Percentiles rank a stretch among this genome's conserved stretches.
Evolutionary conservation across 495 filamentous ascomycete species (phyloP).

Genomic region (Aspergillus hancockii): DNA sequence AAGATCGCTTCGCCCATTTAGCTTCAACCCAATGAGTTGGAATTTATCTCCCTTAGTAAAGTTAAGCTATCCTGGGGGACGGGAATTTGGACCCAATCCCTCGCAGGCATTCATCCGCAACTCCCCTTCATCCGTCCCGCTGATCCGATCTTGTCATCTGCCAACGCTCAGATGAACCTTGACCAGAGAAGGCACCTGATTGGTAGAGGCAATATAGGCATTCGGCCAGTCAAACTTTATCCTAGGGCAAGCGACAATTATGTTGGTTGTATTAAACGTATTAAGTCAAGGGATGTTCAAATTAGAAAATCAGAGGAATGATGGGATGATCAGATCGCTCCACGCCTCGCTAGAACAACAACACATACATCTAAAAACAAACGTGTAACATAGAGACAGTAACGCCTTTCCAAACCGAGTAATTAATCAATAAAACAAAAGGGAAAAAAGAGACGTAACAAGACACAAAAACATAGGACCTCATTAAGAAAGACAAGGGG

Average conservation of each 20-base stretch:
- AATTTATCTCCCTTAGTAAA: too few species aligned
- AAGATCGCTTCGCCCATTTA: too few species aligned
- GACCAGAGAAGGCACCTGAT: neutral
- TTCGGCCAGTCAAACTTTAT: neutral
- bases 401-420: slow-evolving; percentile 12
- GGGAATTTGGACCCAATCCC: neutral
- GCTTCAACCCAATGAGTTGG: too few species aligned
- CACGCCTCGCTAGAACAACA: slow-evolving; percentile 23
- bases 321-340: slow-evolving; percentile 10
- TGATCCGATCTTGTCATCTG: slow-evolving; percentile 19
- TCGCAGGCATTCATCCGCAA: neutral
- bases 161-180: neutral
- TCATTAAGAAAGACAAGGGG: slow-evolving; percentile 10
- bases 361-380: slow-evolving; percentile 16
- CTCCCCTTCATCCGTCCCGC: slow-evolving; percentile 28
- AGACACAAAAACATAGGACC: slow-evolving; percentile 6
- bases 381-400: slow-evolving; percentile 9
- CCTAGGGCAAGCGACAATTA: slow-evolving; percentile 1
- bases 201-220: neutral
- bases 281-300: slow-evolving; percentile 3
- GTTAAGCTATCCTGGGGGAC: neutral
- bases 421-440: slow-evolving; percentile 4
- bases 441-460: slow-evolving; percentile 4
- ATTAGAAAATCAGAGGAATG: slow-evolving; percentile 1
- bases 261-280: slow-evolving; percentile 9